Evolutionary conservation across 805 yeast species (phyloP).

Genomic region (Candida berthetii): DNA sequence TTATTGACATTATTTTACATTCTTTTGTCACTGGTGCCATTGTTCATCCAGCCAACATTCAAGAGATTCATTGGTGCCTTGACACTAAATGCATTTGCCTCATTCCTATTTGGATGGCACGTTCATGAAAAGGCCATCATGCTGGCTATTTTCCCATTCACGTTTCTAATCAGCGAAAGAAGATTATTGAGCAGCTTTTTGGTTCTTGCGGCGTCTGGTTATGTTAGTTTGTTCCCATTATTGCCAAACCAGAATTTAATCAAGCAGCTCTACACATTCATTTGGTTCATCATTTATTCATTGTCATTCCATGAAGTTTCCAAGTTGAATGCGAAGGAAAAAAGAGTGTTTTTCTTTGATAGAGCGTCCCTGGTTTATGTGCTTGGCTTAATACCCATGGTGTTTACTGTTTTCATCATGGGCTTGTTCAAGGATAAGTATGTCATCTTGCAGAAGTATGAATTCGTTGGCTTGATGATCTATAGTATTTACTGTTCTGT

Average conservation of each 20-base stretch:
- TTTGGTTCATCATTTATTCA: slow-evolving; percentile 80
- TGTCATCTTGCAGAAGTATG: slow-evolving; percentile 48
- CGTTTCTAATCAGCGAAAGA: slow-evolving; percentile 67
- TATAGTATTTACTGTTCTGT: slow-evolving; percentile 81
- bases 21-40: slow-evolving; percentile 66
- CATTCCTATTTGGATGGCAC: slow-evolving; percentile 96
- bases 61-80: slow-evolving; percentile 78
- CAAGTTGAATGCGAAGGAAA: slow-evolving; percentile 27
- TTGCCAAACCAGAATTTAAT: slow-evolving; percentile 74
- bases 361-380: slow-evolving; percentile 63
- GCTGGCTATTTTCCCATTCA: slow-evolving; percentile 80
- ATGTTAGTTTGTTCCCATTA: slow-evolving; percentile 84
- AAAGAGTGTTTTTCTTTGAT: slow-evolving; percentile 61
- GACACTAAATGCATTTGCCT: slow-evolving; percentile 85
- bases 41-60: slow-evolving; percentile 64
- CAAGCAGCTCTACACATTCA: slow-evolving; percentile 69
- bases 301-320: slow-evolving; percentile 68
- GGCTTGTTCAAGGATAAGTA: slow-evolving; percentile 53
- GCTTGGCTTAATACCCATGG: slow-evolving; percentile 60
- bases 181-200: slow-evolving; percentile 68
- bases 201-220: slow-evolving; percentile 71
- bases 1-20: slow-evolving; percentile 81
- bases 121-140: slow-evolving; percentile 98
- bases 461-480: slow-evolving; percentile 75
- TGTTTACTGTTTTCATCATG: slow-evolving; percentile 37